Conservation (phyloP, 331 rosid species). For the Malus hybrid region DNA sequence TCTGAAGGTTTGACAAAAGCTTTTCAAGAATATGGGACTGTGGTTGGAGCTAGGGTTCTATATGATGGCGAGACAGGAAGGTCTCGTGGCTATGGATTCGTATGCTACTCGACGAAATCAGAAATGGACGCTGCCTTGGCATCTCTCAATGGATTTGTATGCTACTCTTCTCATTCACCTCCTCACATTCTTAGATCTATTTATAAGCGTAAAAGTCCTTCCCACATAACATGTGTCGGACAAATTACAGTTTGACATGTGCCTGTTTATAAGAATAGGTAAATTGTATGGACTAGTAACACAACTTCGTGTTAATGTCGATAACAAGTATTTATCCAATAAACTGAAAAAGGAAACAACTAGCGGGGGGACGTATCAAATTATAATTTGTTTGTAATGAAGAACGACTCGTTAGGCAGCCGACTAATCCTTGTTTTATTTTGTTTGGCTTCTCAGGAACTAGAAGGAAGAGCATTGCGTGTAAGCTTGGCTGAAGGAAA, state of each 20-base stretch:
- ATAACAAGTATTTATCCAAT: neutral
- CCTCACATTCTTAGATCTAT: neutral
- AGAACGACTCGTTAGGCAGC: neutral
- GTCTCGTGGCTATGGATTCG: conserved; percentile 93
- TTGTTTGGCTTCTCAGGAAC: conserved; percentile 39
- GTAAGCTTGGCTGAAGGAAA: conserved; percentile 89
- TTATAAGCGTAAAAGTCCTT: neutral
- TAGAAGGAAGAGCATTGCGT: conserved; percentile 76
- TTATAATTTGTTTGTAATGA: neutral
- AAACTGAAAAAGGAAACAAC: neutral
- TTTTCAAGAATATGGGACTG: conserved; percentile 73
- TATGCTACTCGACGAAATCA: conserved; percentile 52
- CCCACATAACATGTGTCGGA: neutral
- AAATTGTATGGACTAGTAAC: neutral
- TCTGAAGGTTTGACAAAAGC: conserved; percentile 65
- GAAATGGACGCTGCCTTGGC: conserved; percentile 88
- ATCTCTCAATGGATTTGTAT: conserved; percentile 63
- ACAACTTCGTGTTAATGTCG: neutral
- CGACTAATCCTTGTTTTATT: neutral
- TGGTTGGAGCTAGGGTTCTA: conserved; percentile 88
- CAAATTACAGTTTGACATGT: neutral
- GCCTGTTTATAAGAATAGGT: neutral
- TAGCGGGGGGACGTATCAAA: neutral
- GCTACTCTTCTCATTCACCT: neutral
- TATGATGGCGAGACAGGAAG: conserved; percentile 80